Evolutionary conservation across 208 protist genomes (phyloP), one percentile per base, ranked within the genome.

Genomic region (Crithidia acanthocephali): DNA sequence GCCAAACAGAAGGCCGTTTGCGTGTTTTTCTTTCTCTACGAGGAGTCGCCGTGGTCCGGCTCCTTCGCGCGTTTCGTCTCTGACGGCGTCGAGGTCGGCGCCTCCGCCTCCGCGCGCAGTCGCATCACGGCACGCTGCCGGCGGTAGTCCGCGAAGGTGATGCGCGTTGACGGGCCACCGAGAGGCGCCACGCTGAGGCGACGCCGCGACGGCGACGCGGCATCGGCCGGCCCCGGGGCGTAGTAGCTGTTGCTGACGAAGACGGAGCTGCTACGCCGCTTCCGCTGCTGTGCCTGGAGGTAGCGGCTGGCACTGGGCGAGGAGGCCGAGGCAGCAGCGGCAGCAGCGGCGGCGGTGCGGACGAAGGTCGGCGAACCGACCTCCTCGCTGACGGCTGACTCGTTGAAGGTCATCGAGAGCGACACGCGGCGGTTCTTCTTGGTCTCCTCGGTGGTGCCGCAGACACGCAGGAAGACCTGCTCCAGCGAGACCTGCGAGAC

Each of bases 401-500:
- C 22, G 30, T 44, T 37, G 33, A 22, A n/a, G 13, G 25, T 35
- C 47, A 45, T 40, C 23, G 70, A 23, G 51, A 25, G 37, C 60
- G 50, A 37, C 37, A 45, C 32, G 32, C 27, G 62, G 56, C 71
- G 53, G 35, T 58, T 45, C n/a, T 45, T 58, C 27, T 44, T 48
- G 3, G 58, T 60, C 32, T 71, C 62, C 33, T 72, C 68, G n/a
- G 80, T 55, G 30, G 60, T 73, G 25, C 81, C 45, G 59, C 59
- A 80, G 45, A 92, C 68, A 27, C 76, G 81, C 45, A 94, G 65
- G 52, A 94, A 91, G 25, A 92, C 82, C 53, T 88, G 86, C 73
- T 92, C 88, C 28, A 94, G 77, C 15, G 84, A 87, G 1, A 86
- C 84, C 51, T 92, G 89, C 18, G 74, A 84, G 30, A 94, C 80